Base-by-base conservation (phyloP, 2,329 filamentous ascomycete genomes). In the Fusarium siculi region DNA sequence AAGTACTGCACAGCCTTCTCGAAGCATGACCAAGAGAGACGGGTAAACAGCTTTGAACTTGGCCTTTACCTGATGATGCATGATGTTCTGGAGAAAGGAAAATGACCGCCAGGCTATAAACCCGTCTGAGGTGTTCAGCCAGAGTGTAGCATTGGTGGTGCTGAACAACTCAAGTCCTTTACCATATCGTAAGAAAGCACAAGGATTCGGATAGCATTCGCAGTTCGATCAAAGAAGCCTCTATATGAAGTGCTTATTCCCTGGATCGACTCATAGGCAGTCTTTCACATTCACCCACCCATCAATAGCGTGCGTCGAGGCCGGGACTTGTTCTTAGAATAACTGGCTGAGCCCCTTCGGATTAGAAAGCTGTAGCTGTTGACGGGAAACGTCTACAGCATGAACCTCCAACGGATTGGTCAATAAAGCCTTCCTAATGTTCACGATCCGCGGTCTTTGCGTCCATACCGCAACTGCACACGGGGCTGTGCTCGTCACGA, bases 331-430 rank as follows among this genome's bases (percentile, higher is more conserved):
- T 1, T 23, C 15, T 14, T 23, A 2, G 4, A 0, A 19, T 23
- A 0, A 19, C 11, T 32, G 11, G 10, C 10, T 14, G 11, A 14
- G 21, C 28, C 2, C 7, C 15, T 50, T 34, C 14, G 4, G 16
- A 5, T 2, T 14, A 16, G 16, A 23, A 50, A 18, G 47, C 15
- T 23, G 15, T 32, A 2, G 2, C 28, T 18, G 0, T 32, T 9
- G 5, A 32, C 4, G 5, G 0, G 25, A 0, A n/a, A 7, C 7
- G 5, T 2, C 28, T 23, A 18, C 5, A 23, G 46, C 1, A 3
- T 23, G 28, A 23, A 9, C 7, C 21, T 3, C n/a, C 9, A 9
- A 11, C 2, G 5, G 9, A 18, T 30, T 11, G 7, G 9, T 8
- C 0, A 16, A 47, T 30, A 2, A 12, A 9, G 28, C 7, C 4